These are phyloP conservation scores for Taphrina betulina DNA, from an alignment of 1,139 yeast genomes.

Conservation along the genomic window DNA sequence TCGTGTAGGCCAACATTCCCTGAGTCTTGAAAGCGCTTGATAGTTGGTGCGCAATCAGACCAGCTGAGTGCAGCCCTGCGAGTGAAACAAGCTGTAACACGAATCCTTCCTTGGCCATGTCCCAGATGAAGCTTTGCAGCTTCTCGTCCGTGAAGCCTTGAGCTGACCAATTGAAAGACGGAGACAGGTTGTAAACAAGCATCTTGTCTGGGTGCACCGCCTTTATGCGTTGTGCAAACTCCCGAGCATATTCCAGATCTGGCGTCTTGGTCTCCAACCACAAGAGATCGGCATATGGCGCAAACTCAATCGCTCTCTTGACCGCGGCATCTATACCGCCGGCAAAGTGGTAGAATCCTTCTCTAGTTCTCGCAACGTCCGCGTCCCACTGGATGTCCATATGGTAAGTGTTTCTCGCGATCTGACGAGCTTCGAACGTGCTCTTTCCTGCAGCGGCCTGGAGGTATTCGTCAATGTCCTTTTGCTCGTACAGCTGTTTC, in stretches of 20 bases:
- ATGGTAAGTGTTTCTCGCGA: slow-evolving; percentile 45
- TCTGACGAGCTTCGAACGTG: slow-evolving; percentile 44
- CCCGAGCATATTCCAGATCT: slow-evolving; percentile 53
- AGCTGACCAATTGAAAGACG: slow-evolving; percentile 59
- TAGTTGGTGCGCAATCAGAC: slow-evolving; percentile 47
- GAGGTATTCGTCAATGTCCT: slow-evolving; percentile 43
- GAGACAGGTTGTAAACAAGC: slow-evolving; percentile 59
- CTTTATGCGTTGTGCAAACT: slow-evolving; percentile 53
- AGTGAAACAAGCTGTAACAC: slow-evolving; percentile 56
- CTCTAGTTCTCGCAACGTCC: slow-evolving; percentile 52
- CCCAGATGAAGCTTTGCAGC: slow-evolving; percentile 54
- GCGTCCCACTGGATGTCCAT: slow-evolving; percentile 54
- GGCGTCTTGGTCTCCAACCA: slow-evolving; percentile 64
- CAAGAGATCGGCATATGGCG: slow-evolving; percentile 58
- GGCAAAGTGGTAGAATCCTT: slow-evolving; percentile 55
- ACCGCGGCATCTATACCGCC: slow-evolving; percentile 57
- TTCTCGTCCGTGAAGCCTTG: slow-evolving; percentile 54
- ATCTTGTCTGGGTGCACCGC: slow-evolving; percentile 54
- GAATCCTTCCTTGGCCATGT: slow-evolving; percentile 57
- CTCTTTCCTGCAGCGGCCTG: slow-evolving; percentile 43
- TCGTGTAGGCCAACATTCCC: slow-evolving; percentile 61
- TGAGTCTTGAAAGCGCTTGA: slow-evolving; percentile 41
- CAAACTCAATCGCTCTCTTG: slow-evolving; percentile 54
- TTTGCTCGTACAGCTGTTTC: slow-evolving; percentile 43
- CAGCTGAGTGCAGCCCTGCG: slow-evolving; percentile 57